phyloP scores from a whole-genome alignment of 2,329 filamentous ascomycete genomes.

The Pyrenochaeta sp. region DNA sequence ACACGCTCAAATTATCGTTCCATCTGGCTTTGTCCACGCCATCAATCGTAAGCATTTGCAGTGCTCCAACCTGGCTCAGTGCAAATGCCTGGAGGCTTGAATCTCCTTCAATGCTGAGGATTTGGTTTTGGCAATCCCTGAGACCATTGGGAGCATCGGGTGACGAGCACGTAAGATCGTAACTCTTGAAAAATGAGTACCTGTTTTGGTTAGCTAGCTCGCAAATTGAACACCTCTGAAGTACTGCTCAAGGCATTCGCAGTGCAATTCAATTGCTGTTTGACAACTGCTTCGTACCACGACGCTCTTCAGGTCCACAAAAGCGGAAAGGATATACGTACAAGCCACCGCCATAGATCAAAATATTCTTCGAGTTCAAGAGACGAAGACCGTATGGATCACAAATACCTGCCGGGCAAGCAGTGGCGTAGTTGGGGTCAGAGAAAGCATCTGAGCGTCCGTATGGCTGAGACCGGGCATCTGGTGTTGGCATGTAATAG shows the following conservation, averaged over 20 bases:
- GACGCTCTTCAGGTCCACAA: neutral
- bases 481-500: constrained; percentile 82
- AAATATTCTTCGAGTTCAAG: constrained; percentile 63
- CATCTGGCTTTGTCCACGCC: constrained; percentile 54
- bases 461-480: constrained; percentile 71
- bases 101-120: constrained; percentile 59
- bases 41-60: constrained; percentile 58
- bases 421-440: constrained; percentile 73
- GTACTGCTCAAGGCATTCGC: neutral
- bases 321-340: constrained; percentile 42
- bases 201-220: neutral
- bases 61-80: constrained; percentile 58
- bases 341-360: constrained; percentile 70
- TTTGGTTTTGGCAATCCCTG: constrained; percentile 59
- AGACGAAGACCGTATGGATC: constrained; percentile 71
- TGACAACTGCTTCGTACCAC: neutral
- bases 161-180: constrained; percentile 54
- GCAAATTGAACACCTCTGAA: neutral
- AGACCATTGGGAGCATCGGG: constrained; percentile 39
- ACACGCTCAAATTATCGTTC: constrained; percentile 57
- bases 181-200: constrained; percentile 73
- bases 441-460: constrained; percentile 59
- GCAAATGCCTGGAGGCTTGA: constrained; percentile 55
- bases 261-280: neutral
- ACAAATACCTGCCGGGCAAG: constrained; percentile 33